Evolutionary conservation across 78 protist species (phyloP).

Genomic region (Pigoraptor vietnamica): DNA sequence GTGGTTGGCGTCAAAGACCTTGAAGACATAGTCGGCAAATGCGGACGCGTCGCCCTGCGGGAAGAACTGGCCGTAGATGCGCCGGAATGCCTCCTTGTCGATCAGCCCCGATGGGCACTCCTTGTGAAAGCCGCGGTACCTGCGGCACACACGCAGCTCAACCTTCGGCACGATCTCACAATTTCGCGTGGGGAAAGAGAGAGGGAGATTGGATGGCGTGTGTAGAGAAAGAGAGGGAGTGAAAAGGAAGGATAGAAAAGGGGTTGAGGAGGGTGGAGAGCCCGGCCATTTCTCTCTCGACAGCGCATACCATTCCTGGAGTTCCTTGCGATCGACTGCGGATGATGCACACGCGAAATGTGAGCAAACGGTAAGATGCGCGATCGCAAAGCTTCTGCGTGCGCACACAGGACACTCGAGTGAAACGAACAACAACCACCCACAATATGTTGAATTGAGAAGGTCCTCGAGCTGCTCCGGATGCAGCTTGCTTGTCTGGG

Average conservation of each 20-base stretch:
- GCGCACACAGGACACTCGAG: background rate
- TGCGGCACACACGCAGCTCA: background rate
- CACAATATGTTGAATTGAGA: background rate
- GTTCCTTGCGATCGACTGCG: constrained; percentile 10
- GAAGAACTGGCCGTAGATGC: constrained; percentile 9
- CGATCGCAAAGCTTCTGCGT: too few relatives aligned
- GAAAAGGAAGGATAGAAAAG: too few relatives aligned
- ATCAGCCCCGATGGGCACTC: constrained; percentile 36
- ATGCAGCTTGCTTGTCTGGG: background rate
- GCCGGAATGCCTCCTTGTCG: background rate
- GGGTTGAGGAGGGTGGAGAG: too few relatives aligned
- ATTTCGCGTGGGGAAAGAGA: too few relatives aligned
- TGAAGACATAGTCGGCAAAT: constrained; percentile 25
- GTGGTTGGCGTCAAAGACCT: background rate
- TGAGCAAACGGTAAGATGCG: background rate
- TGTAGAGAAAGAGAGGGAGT: too few relatives aligned
- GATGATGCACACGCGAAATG: background rate
- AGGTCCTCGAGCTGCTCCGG: constrained; percentile 6
- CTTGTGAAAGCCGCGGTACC: constrained; percentile 22
- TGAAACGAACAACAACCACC: background rate
- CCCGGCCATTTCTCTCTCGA: too few relatives aligned
- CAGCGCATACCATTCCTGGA: constrained; percentile 19
- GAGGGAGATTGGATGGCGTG: too few relatives aligned
- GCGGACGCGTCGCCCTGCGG: constrained; percentile 2
- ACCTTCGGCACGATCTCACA: too few relatives aligned